These are phyloP conservation scores for Tetrapisispora taiwanensis DNA, from an alignment of 805 yeast species.

Conservation along the genomic window DNA sequence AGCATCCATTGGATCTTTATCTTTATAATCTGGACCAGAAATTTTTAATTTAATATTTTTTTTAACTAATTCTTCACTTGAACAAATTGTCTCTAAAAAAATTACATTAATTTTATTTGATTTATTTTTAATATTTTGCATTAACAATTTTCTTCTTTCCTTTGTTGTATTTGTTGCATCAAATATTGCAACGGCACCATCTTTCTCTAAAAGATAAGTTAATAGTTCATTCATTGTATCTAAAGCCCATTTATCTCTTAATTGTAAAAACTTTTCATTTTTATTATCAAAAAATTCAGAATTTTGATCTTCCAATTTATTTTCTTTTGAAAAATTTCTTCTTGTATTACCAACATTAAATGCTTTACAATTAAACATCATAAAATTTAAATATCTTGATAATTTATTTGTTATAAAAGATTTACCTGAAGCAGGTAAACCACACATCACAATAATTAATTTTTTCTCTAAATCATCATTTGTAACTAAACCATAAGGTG, in stretches of 20 bases:
- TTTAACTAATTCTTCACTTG: slow-evolving; percentile 68
- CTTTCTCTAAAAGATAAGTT: slow-evolving; percentile 67
- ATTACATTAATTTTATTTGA: slow-evolving; percentile 63
- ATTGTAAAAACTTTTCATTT: slow-evolving; percentile 48
- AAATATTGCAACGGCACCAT: slow-evolving; percentile 86
- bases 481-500: slow-evolving; percentile 64
- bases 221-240: slow-evolving; percentile 79
- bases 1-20: slow-evolving; percentile 75
- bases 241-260: slow-evolving; percentile 93
- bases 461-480: slow-evolving; percentile 66
- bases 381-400: slow-evolving; percentile 85
- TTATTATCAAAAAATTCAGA: slow-evolving; percentile 84
- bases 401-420: slow-evolving; percentile 87
- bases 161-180: slow-evolving; percentile 77
- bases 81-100: slow-evolving; percentile 80
- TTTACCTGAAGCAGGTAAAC: slow-evolving; percentile 91
- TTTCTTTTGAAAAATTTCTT: slow-evolving; percentile 47
- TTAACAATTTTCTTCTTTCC: slow-evolving; percentile 46
- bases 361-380: slow-evolving; percentile 80
- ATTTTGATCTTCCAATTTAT: slow-evolving; percentile 38
- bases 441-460: slow-evolving; percentile 97
- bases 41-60: slow-evolving; percentile 76
- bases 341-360: slow-evolving; percentile 95
- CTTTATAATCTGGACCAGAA: slow-evolving; percentile 84
- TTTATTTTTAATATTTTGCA: slow-evolving; percentile 45